phyloP scores from a whole-genome alignment of 768 basidiomycete genomes.

The Boletus coccyginus region DNA sequence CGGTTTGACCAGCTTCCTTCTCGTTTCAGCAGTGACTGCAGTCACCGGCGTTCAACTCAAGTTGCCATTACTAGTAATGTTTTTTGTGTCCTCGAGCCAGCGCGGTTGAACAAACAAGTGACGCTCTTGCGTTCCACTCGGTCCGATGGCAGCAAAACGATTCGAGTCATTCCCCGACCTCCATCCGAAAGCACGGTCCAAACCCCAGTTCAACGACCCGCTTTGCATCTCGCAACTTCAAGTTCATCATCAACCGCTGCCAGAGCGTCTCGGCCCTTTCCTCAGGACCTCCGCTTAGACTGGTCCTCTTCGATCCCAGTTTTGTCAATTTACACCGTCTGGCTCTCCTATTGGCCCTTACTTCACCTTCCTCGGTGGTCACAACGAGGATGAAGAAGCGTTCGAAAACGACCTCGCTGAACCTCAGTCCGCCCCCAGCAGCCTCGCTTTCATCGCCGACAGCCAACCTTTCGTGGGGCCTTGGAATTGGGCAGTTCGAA shows the following conservation, averaged over 20 bases:
- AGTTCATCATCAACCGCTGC: not conserved
- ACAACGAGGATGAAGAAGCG: slow-evolving; percentile 24
- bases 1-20: too few relatives aligned
- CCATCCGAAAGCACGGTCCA: not conserved
- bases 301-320: slow-evolving; percentile 72
- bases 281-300: slow-evolving; percentile 49
- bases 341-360: slow-evolving; percentile 36
- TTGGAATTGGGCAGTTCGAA: slow-evolving; percentile 48
- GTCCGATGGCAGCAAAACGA: not conserved
- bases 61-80: too few relatives aligned
- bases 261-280: slow-evolving; percentile 5
- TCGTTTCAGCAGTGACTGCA: too few relatives aligned
- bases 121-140: too few relatives aligned
- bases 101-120: too few relatives aligned
- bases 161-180: not conserved
- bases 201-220: slow-evolving; percentile 10
- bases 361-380: slow-evolving; percentile 25
- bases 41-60: too few relatives aligned
- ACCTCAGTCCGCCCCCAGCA: slow-evolving; percentile 27
- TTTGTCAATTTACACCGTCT: slow-evolving; percentile 57
- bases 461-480: slow-evolving; percentile 58
- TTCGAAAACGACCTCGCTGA: slow-evolving; percentile 35
- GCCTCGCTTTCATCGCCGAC: slow-evolving; percentile 19
- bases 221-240: slow-evolving; percentile 14
- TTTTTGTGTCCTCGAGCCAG: too few relatives aligned